Base-by-base conservation (phyloP, 2,329 filamentous ascomycete genomes). In the Penicillium psychrosexuale region DNA sequence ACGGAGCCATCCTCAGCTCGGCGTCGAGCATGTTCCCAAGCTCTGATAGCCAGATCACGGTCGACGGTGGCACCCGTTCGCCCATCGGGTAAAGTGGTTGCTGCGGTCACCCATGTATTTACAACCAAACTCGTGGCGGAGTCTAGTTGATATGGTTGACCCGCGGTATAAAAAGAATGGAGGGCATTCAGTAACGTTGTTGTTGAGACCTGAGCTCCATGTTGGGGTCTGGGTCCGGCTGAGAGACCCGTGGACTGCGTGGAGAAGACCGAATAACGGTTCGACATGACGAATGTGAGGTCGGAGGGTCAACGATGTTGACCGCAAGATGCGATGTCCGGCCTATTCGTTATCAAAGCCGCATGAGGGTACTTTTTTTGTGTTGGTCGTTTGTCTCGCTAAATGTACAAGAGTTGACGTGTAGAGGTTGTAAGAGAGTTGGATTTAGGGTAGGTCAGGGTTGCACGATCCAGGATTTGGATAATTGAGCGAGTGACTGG, bases 1-100 rank as follows among this genome's bases (percentile, higher is more conserved):
- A 99, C 89, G 70, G 92, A 97, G 15, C 91, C 92, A 77, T 99
- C 94, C 73, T 99, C 94, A 39, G 94, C 94, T 77, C 94, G 85
- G 59, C 94, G 86, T 63, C 93, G 84, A 53, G 94, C 93, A 79
- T 99, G 94, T 76, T 99, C 94, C 93, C 94, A 99, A 3, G 92
- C 91, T 70, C 90, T 85, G 49, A 84, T 80, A 15, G 90, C 89
- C 47, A 99, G 76, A 22, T 88, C 84, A 39, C 83, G 76, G 74
- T 99, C 94, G 39, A 97, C 84, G 8, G 89, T 91, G 51, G 89
- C 90, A 48, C 89, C 90, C 44, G 80, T 78, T 53, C 83, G 81
- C 36, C 88, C 89, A 66, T 91, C 84, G 3, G 84, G 81, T 37
- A 87, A 84, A 24, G 83, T 77, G 62, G 89, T 89, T 28, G 84